Base-by-base conservation (phyloP, 2,329 filamentous ascomycete genomes). In the Colletotrichum melonis region DNA sequence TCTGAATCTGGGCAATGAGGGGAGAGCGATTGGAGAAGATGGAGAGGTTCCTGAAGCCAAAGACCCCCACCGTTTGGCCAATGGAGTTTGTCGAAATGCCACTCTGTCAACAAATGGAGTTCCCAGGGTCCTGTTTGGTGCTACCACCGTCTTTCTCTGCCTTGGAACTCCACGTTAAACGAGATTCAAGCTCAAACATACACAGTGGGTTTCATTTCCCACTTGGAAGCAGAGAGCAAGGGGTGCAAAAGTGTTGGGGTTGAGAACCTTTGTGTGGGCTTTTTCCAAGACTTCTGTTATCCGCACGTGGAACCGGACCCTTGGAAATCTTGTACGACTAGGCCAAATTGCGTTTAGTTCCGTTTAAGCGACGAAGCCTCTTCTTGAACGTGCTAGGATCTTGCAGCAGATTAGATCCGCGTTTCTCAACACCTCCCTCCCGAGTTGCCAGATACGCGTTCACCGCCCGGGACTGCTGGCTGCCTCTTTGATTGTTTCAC, bases 181-280 rank as follows among this genome's bases (percentile, higher is more conserved):
- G 60, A 63, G 60, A 35, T 42, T 66, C 35, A 70, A 73, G 56
- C 67, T 71, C 67, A 70, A 71, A 73, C 67, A 16, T 60, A 14
- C 60, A 70, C 1, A 12, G 67, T 60, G 71, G 71, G 59, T 63
- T 19, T 66, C 56, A 71, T 62, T 62, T 35, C 71, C 71, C 35
- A 16, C 52, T 28, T 7, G 24, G 69, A 70, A 22, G 14, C 46
- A 52, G 35, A 59, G 55, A 42, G 32, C 59, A 70, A 56, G 71
- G 70, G 62, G 59, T 49, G 42, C 26, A 64, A 73, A 73, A 73
- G 67, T 71, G 71, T 73, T 73, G 67, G 71, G 71, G 60, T 73
- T 73, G 67, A 71, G 71, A 55, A 35, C 30, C 49, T 58, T 26
- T 35, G 12, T 63, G 65, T 72, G 65, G 67, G n/a, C 35, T 9